Evolutionary conservation across 257 asterid genomes (phyloP).

Genomic region (Cruciata laevipes): DNA sequence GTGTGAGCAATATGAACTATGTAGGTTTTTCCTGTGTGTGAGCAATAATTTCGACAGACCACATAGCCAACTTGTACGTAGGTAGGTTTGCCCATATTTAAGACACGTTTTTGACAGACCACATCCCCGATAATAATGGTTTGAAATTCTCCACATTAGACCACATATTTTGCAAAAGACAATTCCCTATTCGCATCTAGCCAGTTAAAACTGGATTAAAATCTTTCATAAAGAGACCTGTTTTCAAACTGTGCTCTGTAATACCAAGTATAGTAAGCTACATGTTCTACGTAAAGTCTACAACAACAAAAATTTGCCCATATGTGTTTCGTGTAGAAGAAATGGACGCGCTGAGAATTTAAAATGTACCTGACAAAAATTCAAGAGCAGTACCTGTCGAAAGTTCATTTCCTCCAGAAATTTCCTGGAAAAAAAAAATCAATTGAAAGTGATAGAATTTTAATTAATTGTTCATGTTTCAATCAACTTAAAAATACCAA

Average conservation of each 20-base stretch:
- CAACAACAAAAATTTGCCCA: not conserved
- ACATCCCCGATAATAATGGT: not conserved
- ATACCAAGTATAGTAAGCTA: not conserved
- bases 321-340: not conserved
- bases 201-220: not conserved
- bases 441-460: conserved; percentile 7
- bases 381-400: conserved; percentile 28
- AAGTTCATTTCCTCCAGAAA: conserved; percentile 21
- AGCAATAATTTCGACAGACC: not conserved
- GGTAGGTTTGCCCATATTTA: too few relatives aligned
- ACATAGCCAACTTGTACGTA: not conserved
- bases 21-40: not conserved
- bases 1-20: too few relatives aligned
- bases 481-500: not conserved
- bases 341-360: not conserved
- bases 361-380: conserved; percentile 27
- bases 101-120: too few relatives aligned
- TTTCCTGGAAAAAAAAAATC: conserved; percentile 36
- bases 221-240: not conserved
- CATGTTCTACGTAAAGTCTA: not conserved
- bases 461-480: not conserved
- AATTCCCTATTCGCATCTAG: not conserved
- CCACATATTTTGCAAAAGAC: not conserved
- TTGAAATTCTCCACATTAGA: not conserved
- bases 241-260: not conserved